Conservation (phyloP, 2,329 filamentous ascomycete genomes). For the Pseudogymnoascus sp. region DNA sequence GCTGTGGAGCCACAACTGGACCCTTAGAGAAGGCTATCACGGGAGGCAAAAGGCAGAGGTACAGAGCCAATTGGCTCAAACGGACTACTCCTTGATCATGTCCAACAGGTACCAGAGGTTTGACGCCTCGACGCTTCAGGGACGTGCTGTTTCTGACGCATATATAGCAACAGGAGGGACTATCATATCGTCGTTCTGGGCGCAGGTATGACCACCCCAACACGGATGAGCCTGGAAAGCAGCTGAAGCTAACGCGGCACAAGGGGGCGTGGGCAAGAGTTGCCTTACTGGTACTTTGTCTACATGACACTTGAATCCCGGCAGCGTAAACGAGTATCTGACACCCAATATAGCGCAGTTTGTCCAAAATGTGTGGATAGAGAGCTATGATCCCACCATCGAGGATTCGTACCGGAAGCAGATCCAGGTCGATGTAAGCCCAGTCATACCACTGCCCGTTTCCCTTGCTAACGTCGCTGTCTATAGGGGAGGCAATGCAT, state of each 20-base stretch:
- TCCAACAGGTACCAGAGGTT: slow-evolving; percentile 9
- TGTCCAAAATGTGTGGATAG: slow-evolving; percentile 70
- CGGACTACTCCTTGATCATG: slow-evolving; percentile 4
- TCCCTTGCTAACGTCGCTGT: slow-evolving; percentile 9
- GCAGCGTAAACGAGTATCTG: slow-evolving; percentile 10
- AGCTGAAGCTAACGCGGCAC: slow-evolving; percentile 9
- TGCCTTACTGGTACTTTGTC: slow-evolving; percentile 58
- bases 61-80: slow-evolving; percentile 2
- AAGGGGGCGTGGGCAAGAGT: slow-evolving; percentile 68
- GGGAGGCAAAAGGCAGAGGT: neutral
- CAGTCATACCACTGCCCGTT: neutral
- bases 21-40: slow-evolving; percentile 3
- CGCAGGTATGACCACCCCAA: slow-evolving; percentile 39
- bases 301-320: slow-evolving; percentile 13
- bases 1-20: slow-evolving; percentile 5
- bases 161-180: slow-evolving; percentile 41
- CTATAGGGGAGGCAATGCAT: slow-evolving; percentile 62
- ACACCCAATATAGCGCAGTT: slow-evolving; percentile 53
- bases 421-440: slow-evolving; percentile 62
- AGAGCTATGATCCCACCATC: slow-evolving; percentile 57
- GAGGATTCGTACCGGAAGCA: slow-evolving; percentile 55
- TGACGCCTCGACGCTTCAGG: neutral
- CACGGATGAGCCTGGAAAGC: neutral
- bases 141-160: slow-evolving; percentile 9
- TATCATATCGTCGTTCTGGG: slow-evolving; percentile 62